Evolutionary conservation across 208 protist genomes (phyloP).

Genomic region (Polymyxa betae): DNA sequence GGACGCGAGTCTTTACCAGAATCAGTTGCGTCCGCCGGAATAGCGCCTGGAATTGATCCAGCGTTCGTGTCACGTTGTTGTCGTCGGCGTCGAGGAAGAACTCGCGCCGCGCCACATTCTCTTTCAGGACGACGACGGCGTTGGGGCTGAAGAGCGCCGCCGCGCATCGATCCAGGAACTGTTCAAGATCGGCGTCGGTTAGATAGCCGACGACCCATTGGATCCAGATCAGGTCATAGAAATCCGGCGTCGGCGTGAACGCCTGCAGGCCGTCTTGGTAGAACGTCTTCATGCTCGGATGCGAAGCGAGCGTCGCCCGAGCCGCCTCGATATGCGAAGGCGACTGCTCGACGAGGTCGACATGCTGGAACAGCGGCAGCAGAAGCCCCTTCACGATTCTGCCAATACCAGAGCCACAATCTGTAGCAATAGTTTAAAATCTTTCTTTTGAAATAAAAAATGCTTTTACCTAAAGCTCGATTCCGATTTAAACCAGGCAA

Average conservation of each 20-base stretch:
- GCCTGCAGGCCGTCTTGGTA: slow-evolving; percentile 26
- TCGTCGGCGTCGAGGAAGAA: slow-evolving; percentile 46
- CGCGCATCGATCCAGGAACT: slow-evolving; percentile 40
- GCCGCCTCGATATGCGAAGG: slow-evolving; percentile 48
- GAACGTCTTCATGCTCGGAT: slow-evolving; percentile 16
- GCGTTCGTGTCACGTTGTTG: slow-evolving; percentile 48
- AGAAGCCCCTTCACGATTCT: slow-evolving; percentile 49
- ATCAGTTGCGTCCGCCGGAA: slow-evolving; percentile 30
- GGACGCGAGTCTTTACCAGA: slow-evolving; percentile 1
- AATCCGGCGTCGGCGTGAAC: not conserved
- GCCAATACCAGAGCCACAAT: slow-evolving; percentile 62
- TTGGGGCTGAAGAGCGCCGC: not conserved
- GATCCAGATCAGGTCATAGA: slow-evolving; percentile 63
- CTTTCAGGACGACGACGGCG: not conserved
- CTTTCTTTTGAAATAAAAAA: not conserved
- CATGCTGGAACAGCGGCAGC: not conserved
- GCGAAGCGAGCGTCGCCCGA: slow-evolving; percentile 25
- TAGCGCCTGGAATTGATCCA: slow-evolving; percentile 3
- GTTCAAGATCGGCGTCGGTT: slow-evolving; percentile 45
- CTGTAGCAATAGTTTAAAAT: not conserved
- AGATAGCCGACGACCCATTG: slow-evolving; percentile 63
- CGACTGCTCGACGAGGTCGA: slow-evolving; percentile 56
- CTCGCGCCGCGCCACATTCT: slow-evolving; percentile 10
- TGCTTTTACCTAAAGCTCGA: not conserved
- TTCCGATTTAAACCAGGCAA: not conserved